phyloP scores from a whole-genome alignment of 2,329 filamentous ascomycete genomes.

The Phoma sp. region DNA sequence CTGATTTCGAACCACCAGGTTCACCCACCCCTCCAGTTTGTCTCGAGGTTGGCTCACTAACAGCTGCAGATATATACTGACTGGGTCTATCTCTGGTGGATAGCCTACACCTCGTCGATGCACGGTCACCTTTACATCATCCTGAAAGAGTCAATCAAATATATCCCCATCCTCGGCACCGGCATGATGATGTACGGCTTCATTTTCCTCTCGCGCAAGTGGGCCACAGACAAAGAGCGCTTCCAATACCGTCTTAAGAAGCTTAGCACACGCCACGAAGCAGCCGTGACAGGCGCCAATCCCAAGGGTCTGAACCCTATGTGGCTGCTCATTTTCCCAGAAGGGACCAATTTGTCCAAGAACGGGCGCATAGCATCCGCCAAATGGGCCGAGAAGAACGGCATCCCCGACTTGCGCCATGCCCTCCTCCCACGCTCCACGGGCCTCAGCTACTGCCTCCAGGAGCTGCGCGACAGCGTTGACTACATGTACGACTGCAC shows the following conservation, averaged over 20 bases:
- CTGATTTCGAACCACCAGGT: conserved; percentile 85
- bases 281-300: conserved; percentile 44
- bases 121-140: conserved; percentile 91
- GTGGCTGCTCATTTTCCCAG: conserved; percentile 89
- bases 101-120: conserved; percentile 77
- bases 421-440: conserved; percentile 79
- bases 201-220: conserved; percentile 92
- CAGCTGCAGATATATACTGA: conserved; percentile 74
- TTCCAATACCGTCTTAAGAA: conserved; percentile 76
- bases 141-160: conserved; percentile 84
- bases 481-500: conserved; percentile 93
- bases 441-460: conserved; percentile 78
- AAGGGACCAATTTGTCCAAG: conserved; percentile 81
- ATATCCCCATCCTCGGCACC: conserved; percentile 78
- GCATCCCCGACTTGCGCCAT: conserved; percentile 72
- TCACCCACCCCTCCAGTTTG: background rate
- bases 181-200: conserved; percentile 89
- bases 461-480: conserved; percentile 73
- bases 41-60: background rate
- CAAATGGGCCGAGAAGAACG: conserved; percentile 77
- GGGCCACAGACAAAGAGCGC: conserved; percentile 77
- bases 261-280: conserved; percentile 60
- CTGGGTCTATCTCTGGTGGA: conserved; percentile 95
- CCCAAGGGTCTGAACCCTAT: conserved; percentile 70
- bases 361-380: conserved; percentile 73